A percentile compares a stretch with the other conserved stretches of the same genome.
Evolutionary conservation across 495 filamentous ascomycete species (phyloP).

Genomic region (Trichocladium antarcticum): DNA sequence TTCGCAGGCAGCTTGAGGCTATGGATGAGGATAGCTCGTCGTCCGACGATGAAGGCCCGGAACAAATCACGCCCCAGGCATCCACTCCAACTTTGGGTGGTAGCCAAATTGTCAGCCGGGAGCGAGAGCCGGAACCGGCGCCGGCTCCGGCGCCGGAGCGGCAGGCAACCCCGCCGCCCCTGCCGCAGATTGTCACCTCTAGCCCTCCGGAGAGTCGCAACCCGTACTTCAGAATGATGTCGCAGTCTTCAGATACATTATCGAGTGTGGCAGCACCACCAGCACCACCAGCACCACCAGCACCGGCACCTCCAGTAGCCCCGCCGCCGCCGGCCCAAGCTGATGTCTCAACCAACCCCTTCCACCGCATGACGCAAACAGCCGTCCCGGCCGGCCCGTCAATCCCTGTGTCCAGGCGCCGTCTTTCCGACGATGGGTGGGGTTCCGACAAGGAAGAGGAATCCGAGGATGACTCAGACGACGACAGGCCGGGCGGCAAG

Average conservation of each 20-base stretch:
- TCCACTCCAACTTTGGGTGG: slow-evolving; percentile 60
- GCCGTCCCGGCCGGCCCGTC: slow-evolving; percentile 30
- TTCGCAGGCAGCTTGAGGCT: slow-evolving; percentile 75
- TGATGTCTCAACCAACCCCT: slow-evolving; percentile 79
- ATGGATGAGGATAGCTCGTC: slow-evolving; percentile 70
- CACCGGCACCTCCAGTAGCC: slow-evolving; percentile 33
- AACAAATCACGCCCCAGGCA: slow-evolving; percentile 69
- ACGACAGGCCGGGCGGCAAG: slow-evolving; percentile 61
- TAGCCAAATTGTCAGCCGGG: slow-evolving; percentile 42
- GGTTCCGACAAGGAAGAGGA: slow-evolving; percentile 73
- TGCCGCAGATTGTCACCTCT: slow-evolving; percentile 36
- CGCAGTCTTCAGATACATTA: slow-evolving; percentile 35
- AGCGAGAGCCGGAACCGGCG: slow-evolving; percentile 29
- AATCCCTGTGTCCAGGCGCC: slow-evolving; percentile 28
- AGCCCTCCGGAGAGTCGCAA: slow-evolving; percentile 44
- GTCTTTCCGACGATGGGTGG: slow-evolving; percentile 67
- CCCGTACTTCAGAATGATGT: slow-evolving; percentile 43
- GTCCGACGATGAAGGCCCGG: slow-evolving; percentile 79
- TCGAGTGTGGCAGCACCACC: no score
- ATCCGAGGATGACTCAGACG: slow-evolving; percentile 21
- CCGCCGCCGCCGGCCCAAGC: slow-evolving; percentile 34
- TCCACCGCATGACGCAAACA: slow-evolving; percentile 71
- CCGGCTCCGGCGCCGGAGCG: slow-evolving; percentile 7
- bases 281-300: slow-evolving; percentile 28
- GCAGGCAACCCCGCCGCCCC: slow-evolving; percentile 27